Percentiles rank a stretch among this genome's conserved stretches.
phyloP scores from a whole-genome alignment of 1,139 yeast genomes.

The Sugiyamaella grinbergsii region DNA sequence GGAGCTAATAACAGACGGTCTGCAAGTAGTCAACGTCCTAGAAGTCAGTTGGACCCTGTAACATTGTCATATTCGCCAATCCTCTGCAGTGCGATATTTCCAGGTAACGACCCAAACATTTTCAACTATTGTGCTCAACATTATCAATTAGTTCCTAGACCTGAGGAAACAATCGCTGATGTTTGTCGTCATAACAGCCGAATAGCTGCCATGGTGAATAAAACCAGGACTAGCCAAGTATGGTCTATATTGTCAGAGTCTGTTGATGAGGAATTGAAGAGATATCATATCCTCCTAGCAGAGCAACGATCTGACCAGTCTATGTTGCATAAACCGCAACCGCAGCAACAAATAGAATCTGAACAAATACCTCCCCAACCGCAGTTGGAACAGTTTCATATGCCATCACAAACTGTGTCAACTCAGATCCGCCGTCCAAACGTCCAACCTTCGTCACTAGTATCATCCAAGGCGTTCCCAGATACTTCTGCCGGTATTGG shows the following conservation, averaged over 20 bases:
- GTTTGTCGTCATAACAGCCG: conserved; percentile 63
- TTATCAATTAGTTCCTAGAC: conserved; percentile 45
- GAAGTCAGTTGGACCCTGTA: conserved; percentile 8
- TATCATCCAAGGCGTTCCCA: neutral
- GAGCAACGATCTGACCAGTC: neutral
- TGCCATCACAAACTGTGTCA: neutral
- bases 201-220: conserved; percentile 56
- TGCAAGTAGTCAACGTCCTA: conserved; percentile 14
- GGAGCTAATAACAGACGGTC: conserved; percentile 11
- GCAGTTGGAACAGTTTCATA: neutral
- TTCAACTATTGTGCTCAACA: conserved; percentile 39
- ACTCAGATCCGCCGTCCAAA: neutral
- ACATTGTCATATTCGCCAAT: conserved; percentile 10
- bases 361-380: neutral
- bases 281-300: conserved; percentile 23
- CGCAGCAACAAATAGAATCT: neutral
- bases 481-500: conserved; percentile 6
- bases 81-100: conserved; percentile 35
- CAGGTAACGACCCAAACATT: conserved; percentile 36
- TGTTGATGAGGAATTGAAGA: conserved; percentile 49
- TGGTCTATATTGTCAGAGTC: conserved; percentile 69
- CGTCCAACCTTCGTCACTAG: neutral
- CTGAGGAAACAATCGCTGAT: conserved; percentile 53
- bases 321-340: too few relatives aligned
- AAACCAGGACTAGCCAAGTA: conserved; percentile 62